Base-by-base conservation (phyloP, 2,329 filamentous ascomycete species). In the Penicillium sclerotiorum region DNA sequence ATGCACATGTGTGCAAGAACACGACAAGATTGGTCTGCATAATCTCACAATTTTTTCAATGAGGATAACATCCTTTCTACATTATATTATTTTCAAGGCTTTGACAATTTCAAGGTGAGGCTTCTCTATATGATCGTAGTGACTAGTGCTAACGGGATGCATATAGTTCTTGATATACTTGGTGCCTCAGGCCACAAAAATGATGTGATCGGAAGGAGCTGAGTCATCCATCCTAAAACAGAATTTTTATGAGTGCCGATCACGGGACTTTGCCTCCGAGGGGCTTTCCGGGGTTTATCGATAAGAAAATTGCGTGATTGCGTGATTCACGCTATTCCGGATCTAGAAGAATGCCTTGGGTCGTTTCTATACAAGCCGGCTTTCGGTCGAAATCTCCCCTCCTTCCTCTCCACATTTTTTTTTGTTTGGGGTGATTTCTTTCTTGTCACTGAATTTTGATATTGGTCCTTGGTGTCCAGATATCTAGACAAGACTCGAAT, bases 281-380 rank as follows among this genome's bases (percentile, higher is more conserved):
- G 7, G 45, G 43, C 49, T 45, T 23, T 18, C 18, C 23, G 17
- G 25, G 30, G 12, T 23, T 55, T 53, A 60, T 57, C 62, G 60
- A 64, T 69, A 67, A 68, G 59, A 56, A 57, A 67, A 68, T 66
- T 66, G 60, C 64, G 64, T 63, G 65, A 69, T 69, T 58, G 53
- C 55, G 57, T 58, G 55, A 54, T 61, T 55, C 36, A 33, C 62
- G 55, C 67, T 70, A 70, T 44, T 51, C 55, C 62, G 49, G 32
- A 62, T 61, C 41, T n/a, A 65, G 64, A 40, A 66, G 60, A 15
- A 50, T 58, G 49, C 55, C 61, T 55, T 60, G 60, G 61, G 45
- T 41, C 51, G 58, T 62, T 65, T 65, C 60, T 63, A 66, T 62
- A 62, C 49, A 43, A 42, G 33, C 48, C 49, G 55, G 53, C 56